These are phyloP conservation scores for Plasmodium chabaudi DNA, from an alignment of 169 alveolate genomes.

Conservation along the genomic window DNA sequence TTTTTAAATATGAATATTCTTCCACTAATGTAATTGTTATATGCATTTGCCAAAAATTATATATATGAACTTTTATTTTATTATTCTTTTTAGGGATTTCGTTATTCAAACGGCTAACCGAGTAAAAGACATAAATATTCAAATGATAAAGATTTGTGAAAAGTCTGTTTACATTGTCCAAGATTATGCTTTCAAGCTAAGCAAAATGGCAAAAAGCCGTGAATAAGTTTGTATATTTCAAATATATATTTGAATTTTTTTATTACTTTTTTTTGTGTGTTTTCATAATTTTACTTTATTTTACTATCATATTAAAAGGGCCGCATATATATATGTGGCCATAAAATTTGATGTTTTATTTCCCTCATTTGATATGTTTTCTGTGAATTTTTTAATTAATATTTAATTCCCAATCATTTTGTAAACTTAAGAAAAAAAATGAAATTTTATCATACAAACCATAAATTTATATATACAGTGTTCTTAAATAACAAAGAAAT, in stretches of 20 bases:
- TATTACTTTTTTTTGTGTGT: background rate
- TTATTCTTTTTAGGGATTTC: slow-evolving; percentile 54
- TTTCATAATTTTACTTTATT: background rate
- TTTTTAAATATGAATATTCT: too few species aligned
- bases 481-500: too few species aligned
- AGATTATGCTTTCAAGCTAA: slow-evolving; percentile 44
- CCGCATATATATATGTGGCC: background rate
- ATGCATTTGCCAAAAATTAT: background rate
- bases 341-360: background rate
- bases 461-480: too few species aligned
- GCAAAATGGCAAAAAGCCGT: slow-evolving; percentile 47
- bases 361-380: background rate
- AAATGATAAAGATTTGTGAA: slow-evolving; percentile 72
- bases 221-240: background rate
- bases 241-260: background rate
- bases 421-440: too few species aligned
- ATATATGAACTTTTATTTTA: slow-evolving; percentile 4
- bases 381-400: background rate
- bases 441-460: too few species aligned
- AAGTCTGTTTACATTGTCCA: slow-evolving; percentile 45
- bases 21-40: too few species aligned
- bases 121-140: slow-evolving; percentile 65
- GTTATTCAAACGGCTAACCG: slow-evolving; percentile 61
- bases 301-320: background rate
- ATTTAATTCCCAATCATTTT: too few species aligned